Conservation (phyloP, 768 basidiomycete species). For the Auricularia auricula-judae region DNA sequence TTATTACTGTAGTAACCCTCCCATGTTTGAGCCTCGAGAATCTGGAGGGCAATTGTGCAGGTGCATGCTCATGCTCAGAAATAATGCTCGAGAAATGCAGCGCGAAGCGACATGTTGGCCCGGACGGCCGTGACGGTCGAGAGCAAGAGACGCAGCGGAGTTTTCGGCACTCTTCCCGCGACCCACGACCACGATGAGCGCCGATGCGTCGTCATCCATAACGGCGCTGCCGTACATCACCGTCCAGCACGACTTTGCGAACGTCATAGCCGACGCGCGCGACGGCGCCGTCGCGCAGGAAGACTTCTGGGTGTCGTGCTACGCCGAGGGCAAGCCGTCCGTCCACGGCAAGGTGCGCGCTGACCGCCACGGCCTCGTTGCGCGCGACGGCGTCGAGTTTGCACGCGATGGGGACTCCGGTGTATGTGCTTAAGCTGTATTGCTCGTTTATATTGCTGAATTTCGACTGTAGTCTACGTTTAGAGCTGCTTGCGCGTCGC, state of each 20-base stretch:
- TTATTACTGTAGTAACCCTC: no score
- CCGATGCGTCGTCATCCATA: no score
- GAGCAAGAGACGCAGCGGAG: no score
- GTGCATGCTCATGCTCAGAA: no score
- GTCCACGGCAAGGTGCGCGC: conserved; percentile 56
- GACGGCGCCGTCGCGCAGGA: conserved; percentile 47
- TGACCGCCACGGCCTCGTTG: conserved; percentile 33
- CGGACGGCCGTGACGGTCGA: no score
- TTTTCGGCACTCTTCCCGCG: no score
- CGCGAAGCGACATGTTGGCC: no score
- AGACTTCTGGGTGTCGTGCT: conserved; percentile 67
- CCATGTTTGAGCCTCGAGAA: no score
- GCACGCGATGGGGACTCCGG: conserved; percentile 26
- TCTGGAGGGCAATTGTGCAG: no score
- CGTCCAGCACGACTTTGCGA: conserved; percentile 48
- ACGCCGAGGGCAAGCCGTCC: conserved; percentile 29
- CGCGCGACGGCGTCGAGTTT: conserved; percentile 38
- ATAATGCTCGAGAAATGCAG: no score
- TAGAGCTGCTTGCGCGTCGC: conserved; percentile 33
- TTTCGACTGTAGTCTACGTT: conserved; percentile 23
- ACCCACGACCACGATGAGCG: no score
- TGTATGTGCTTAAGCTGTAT: background rate
- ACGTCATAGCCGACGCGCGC: conserved; percentile 52
- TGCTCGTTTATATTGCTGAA: background rate
- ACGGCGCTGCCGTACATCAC: conserved; percentile 38